Base-by-base conservation (phyloP, 495 filamentous ascomycete genomes). In the Trichoderma reesei region DNA sequence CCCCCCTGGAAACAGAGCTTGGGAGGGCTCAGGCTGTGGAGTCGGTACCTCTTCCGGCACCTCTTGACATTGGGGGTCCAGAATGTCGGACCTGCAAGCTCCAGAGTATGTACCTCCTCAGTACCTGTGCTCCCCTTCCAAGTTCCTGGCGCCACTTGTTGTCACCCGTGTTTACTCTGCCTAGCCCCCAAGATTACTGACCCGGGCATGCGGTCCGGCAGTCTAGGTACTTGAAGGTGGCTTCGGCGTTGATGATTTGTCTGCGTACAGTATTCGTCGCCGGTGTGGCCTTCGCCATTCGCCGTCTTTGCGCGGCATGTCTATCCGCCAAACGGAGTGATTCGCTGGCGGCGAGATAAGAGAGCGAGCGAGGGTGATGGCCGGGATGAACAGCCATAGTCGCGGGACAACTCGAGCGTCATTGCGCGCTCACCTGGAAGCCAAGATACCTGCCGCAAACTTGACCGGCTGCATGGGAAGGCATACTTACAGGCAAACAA, bases 381-480 rank as follows among this genome's bases (percentile, higher is more conserved):
- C 8, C 8, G 13, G 16, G n/a, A 18, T 14, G 0, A 48, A 48
- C 8, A 18, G n/a, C n/a, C n/a, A n/a, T n/a, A n/a, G n/a, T n/a
- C n/a, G n/a, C n/a, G n/a, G n/a, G n/a, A n/a, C 20, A n/a, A 18
- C 20, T 48, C 44, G n/a, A 48, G 44, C 44, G 44, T n/a, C 44
- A 26, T 2, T 48, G 44, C 44, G 44, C 44, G 44, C 44, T 48
- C 16, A 48, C 8, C 16, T 48, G 8, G 20, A 48, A 48, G 2
- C 16, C 1, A 44, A 16, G n/a, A 41, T 2, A 44, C 5, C 13
- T 18, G 44, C 16, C 44, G 2, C 2, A 18, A n/a, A 7, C 6
- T 56, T 34, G 51, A 56, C 51, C 51, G 20, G 51, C 51, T 34
- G 51, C 51, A 33, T 26, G 26, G 51, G 51, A n/a, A n/a, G n/a